Evolutionary conservation across 805 yeast genomes (phyloP), one percentile per base, ranked within the genome.

Genomic region (Ogataea chonburiensis): DNA sequence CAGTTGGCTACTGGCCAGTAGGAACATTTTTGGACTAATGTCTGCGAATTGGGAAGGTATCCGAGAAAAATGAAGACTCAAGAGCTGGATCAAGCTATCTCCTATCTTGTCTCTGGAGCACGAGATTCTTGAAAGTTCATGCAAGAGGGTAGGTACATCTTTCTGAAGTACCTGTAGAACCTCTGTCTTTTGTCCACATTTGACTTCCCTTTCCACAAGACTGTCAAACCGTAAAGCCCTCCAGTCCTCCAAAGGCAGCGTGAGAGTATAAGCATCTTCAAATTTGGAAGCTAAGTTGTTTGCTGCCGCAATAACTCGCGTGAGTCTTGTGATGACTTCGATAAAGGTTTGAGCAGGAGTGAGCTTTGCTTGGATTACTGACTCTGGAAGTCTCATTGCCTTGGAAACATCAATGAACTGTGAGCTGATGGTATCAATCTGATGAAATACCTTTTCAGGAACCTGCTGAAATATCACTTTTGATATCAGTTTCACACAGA

Each of bases 381-480:
- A 61, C 6, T 64, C 57, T 2, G 88, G 81, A 21, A 82, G 61
- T 37, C 67, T 67, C 32, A 68, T 63, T 17, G 56, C 53, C 0
- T 60, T 46, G 13, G 77, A 52, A 36, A 66, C 68, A n/a, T 67
- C 70, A 2, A 76, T 64, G 51, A 70, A 75, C 7, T 69, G 60
- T 10, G 60, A 54, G 3, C 79, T 64, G 34, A 86, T 64, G n/a
- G 68, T 66, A 31, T 72, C 73, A 42, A 86, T 64, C 29, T 76
- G 77, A 3, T 55, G 56, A 20, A 75, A 53, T n/a, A 79, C 79
- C 9, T 70, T 70, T 1, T 61, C 61, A 3, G 88, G 86, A 5
- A 81, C 70, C n/a, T 61, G 64, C 42, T 77, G 82, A 25, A 79
- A 60, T 11, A 77, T 75, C 38, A 83, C 61, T 17, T 79, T 81